Conservation (phyloP, 495 filamentous ascomycete genomes). For the Xylaria curta region DNA sequence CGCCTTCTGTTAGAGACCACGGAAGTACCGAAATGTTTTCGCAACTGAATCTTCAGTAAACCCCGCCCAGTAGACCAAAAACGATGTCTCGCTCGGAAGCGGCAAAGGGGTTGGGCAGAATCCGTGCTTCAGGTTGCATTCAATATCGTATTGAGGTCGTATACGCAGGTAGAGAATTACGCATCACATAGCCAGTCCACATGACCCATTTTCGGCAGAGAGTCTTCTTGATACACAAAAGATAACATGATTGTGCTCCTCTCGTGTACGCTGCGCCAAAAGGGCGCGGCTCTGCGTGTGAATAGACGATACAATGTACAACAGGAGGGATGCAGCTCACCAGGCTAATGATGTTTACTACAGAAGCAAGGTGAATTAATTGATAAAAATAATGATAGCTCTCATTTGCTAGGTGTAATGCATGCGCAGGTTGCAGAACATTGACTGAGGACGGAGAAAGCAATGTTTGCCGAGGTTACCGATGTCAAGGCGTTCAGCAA, state of each 20-base stretch:
- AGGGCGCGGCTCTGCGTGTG: neutral
- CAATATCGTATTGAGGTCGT: neutral
- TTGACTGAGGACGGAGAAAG: neutral
- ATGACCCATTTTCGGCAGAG: neutral
- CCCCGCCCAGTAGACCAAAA: neutral
- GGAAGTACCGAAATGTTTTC: neutral
- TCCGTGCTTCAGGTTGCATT: neutral
- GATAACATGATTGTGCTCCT: neutral
- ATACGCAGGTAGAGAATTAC: constrained; percentile 8
- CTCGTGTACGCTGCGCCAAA: neutral
- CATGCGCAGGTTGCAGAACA: neutral
- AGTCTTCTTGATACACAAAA: neutral
- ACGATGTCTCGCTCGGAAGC: neutral
- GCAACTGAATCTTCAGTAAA: neutral
- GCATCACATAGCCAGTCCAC: neutral
- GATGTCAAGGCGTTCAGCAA: constrained; percentile 5
- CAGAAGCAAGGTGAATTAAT: neutral
- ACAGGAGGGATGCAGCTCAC: neutral
- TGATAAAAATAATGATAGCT: neutral
- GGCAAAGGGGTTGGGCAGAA: neutral
- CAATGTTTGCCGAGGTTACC: neutral
- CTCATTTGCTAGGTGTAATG: neutral
- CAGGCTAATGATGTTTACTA: neutral
- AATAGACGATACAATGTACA: neutral
- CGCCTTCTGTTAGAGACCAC: neutral